Evolutionary conservation across 352 stramenopile species (phyloP).

Genomic region (Globisporangium uncinulatum): DNA sequence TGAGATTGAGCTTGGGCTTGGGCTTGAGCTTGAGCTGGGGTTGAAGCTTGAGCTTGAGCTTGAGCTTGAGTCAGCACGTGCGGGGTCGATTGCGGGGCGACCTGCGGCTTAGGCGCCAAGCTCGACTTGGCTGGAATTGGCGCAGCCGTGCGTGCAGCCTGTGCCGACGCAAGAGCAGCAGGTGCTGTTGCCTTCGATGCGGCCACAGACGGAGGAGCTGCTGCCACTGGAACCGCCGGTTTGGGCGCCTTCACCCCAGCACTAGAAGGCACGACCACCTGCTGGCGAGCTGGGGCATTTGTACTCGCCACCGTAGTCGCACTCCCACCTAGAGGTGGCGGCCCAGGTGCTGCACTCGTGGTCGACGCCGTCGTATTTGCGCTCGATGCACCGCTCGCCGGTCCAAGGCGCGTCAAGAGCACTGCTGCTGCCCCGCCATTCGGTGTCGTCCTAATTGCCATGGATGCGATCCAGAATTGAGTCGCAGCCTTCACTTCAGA

Average conservation of each 20-base stretch:
- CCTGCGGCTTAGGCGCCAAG: slow-evolving; percentile 5
- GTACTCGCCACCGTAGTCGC: neutral
- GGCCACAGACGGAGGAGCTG: slow-evolving; percentile 10
- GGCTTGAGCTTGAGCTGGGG: slow-evolving; percentile 4
- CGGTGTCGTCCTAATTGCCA: slow-evolving; percentile 1
- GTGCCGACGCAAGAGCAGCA: neutral
- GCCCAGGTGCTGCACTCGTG: slow-evolving; percentile 3
- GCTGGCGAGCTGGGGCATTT: neutral
- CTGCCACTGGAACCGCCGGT: slow-evolving; percentile 15
- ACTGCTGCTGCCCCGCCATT: slow-evolving; percentile 6
- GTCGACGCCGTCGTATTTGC: slow-evolving; percentile 1
- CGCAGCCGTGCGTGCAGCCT: neutral
- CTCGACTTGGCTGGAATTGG: slow-evolving; percentile 2
- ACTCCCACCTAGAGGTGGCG: slow-evolving; percentile 1
- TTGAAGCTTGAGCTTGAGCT: slow-evolving; percentile 2
- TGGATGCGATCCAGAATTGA: too few species aligned
- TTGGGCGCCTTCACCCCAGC: slow-evolving; percentile 22
- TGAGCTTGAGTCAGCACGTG: slow-evolving; percentile 7
- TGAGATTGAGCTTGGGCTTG: slow-evolving; percentile 6
- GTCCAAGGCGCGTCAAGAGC: slow-evolving; percentile 6
- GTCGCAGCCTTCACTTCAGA: too few species aligned
- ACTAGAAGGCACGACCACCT: neutral
- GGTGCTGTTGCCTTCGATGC: slow-evolving; percentile 19
- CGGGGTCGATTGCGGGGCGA: slow-evolving; percentile 9
- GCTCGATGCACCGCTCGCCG: neutral